These are phyloP conservation scores for Lotus japonicus DNA, from an alignment of 306 rosid species.

Conservation along the genomic window DNA sequence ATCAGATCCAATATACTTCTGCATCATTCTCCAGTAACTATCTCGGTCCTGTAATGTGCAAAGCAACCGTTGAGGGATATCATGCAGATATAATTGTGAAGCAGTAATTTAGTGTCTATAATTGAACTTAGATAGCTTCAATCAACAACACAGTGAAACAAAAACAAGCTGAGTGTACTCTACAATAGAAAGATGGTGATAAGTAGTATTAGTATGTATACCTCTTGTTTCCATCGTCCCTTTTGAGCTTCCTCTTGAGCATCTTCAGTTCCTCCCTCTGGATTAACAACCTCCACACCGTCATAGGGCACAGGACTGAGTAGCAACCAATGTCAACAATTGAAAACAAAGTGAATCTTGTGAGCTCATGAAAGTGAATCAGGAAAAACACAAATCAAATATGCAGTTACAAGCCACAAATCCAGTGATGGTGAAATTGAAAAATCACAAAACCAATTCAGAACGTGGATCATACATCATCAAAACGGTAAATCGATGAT, in stretches of 20 bases:
- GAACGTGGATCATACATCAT: slow-evolving; percentile 2
- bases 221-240: slow-evolving; percentile 98
- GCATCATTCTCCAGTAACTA: slow-evolving; percentile 97
- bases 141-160: background rate
- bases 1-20: slow-evolving; percentile 83
- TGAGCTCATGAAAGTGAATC: slow-evolving; percentile 9
- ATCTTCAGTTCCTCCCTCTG: slow-evolving; percentile 96
- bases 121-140: slow-evolving; percentile 6
- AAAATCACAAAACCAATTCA: slow-evolving; percentile 1
- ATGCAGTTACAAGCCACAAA: slow-evolving; percentile 9
- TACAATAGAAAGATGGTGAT: background rate
- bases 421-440: background rate
- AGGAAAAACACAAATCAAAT: background rate
- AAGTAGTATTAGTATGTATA: slow-evolving; percentile 28
- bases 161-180: no score
- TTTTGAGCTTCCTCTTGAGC: slow-evolving; percentile 85
- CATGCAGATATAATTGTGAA: background rate
- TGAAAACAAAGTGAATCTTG: background rate
- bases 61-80: slow-evolving; percentile 13
- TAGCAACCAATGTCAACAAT: background rate
- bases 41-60: slow-evolving; percentile 62
- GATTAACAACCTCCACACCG: slow-evolving; percentile 93
- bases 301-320: slow-evolving; percentile 45
- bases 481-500: background rate
- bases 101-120: background rate